Evolutionary conservation across 441 rosid species (phyloP).

Genomic region (Oxalis stricta): DNA sequence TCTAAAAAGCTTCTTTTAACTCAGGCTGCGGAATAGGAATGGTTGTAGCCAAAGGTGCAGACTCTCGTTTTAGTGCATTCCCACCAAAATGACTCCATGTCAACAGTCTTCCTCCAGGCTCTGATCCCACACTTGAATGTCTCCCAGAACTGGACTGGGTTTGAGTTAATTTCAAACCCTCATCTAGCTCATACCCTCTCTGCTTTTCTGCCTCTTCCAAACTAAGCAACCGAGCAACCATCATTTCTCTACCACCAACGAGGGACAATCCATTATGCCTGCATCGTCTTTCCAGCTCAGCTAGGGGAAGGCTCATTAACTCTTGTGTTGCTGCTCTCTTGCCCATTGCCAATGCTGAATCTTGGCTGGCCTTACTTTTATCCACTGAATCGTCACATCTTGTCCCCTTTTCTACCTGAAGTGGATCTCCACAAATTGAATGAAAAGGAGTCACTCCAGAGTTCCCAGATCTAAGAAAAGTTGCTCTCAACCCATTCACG

Average conservation of each 20-base stretch:
- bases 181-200: slow-evolving; percentile 73
- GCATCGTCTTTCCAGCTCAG: slow-evolving; percentile 96
- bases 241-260: slow-evolving; percentile 92
- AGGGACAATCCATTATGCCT: slow-evolving; percentile 97
- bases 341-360: slow-evolving; percentile 93
- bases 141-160: slow-evolving; percentile 36
- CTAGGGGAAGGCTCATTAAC: slow-evolving; percentile 77
- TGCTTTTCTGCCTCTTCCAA: slow-evolving; percentile 95
- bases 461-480: slow-evolving; percentile 80
- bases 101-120: slow-evolving; percentile 26
- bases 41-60: slow-evolving; percentile 28
- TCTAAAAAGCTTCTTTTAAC: slow-evolving; percentile 40
- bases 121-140: slow-evolving; percentile 33
- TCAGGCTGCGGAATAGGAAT: slow-evolving; percentile 62
- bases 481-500: slow-evolving; percentile 86
- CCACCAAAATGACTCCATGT: slow-evolving; percentile 36
- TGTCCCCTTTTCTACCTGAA: slow-evolving; percentile 61
- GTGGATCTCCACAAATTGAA: slow-evolving; percentile 82
- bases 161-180: slow-evolving; percentile 49
- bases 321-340: slow-evolving; percentile 90
- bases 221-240: slow-evolving; percentile 89
- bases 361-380: slow-evolving; percentile 50
- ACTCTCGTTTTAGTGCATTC: slow-evolving; percentile 31
- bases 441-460: slow-evolving; percentile 84
- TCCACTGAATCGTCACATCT: slow-evolving; percentile 30